Percentiles rank a stretch among this genome's conserved stretches.
Evolutionary conservation across 2,329 filamentous ascomycete species (phyloP).

Genomic region (Cucurbitaria berberidis): DNA sequence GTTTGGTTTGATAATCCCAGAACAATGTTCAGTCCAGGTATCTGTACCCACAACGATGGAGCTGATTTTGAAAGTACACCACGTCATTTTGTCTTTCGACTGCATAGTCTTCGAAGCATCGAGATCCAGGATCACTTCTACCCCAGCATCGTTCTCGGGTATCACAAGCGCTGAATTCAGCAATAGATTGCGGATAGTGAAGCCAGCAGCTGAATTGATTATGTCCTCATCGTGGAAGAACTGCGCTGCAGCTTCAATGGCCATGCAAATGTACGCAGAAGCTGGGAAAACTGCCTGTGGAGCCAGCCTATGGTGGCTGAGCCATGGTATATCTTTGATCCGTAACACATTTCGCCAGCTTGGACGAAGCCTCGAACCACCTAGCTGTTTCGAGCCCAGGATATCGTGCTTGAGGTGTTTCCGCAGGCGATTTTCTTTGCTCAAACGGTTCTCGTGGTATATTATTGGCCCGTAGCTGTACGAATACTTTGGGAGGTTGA

Average conservation of each 20-base stretch:
- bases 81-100: constrained; percentile 13
- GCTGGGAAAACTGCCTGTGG: constrained; percentile 52
- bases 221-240: background rate
- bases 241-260: constrained; percentile 46
- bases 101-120: constrained; percentile 7
- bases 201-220: background rate
- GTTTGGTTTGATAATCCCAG: constrained; percentile 17
- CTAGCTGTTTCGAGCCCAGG: constrained; percentile 10
- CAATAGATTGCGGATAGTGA: constrained; percentile 26
- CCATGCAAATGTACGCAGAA: constrained; percentile 54
- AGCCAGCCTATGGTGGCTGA: constrained; percentile 50
- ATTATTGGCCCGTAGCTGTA: constrained; percentile 10
- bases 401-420: constrained; percentile 25
- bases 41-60: constrained; percentile 8
- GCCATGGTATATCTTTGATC: constrained; percentile 53
- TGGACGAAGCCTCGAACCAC: constrained; percentile 33
- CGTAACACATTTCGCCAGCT: constrained; percentile 53
- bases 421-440: constrained; percentile 13
- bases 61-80: constrained; percentile 25
- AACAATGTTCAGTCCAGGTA: constrained; percentile 29
- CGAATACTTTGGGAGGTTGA: constrained; percentile 11
- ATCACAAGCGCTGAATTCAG: constrained; percentile 22
- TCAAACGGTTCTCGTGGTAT: constrained; percentile 18
- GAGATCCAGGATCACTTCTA: constrained; percentile 16
- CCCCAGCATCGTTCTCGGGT: constrained; percentile 17